These are phyloP conservation scores for Pichia norvegensis DNA, from an alignment of 1,139 yeast species.

Conservation along the genomic window DNA sequence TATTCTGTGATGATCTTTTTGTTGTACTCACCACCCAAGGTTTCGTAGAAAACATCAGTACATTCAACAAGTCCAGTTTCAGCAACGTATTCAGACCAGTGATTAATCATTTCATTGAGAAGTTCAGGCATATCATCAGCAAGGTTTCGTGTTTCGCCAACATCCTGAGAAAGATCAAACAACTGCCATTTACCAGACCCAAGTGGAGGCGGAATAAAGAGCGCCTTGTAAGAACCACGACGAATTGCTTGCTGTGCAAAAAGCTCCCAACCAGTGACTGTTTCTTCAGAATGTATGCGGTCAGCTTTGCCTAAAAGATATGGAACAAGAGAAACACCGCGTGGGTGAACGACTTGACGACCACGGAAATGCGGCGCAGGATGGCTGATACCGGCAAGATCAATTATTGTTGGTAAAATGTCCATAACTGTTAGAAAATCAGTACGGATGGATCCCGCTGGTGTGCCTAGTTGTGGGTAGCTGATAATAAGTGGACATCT, in stretches of 20 bases:
- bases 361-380: constrained; percentile 37
- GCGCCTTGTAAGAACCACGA: constrained; percentile 43
- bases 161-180: constrained; percentile 37
- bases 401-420: constrained; percentile 45
- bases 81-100: constrained; percentile 48
- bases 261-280: constrained; percentile 52
- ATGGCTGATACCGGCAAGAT: constrained; percentile 38
- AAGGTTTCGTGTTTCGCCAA: constrained; percentile 39
- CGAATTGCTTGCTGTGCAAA: constrained; percentile 51
- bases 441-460: constrained; percentile 24
- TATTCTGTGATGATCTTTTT: not conserved
- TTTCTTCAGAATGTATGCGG: constrained; percentile 36
- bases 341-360: constrained; percentile 33
- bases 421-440: constrained; percentile 53
- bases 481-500: constrained; percentile 44
- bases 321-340: constrained; percentile 38
- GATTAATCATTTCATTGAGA: constrained; percentile 35
- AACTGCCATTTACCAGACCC: constrained; percentile 47
- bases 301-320: constrained; percentile 28
- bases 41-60: constrained; percentile 8
- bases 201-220: constrained; percentile 41
- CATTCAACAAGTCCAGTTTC: constrained; percentile 45
- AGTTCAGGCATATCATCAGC: constrained; percentile 30
- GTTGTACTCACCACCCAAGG: constrained; percentile 7
- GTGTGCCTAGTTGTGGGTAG: constrained; percentile 31